Percentiles rank a stretch among this genome's conserved stretches.
Conservation (phyloP, 352 stramenopile species). For the Pseudoperonospora humuli region DNA sequence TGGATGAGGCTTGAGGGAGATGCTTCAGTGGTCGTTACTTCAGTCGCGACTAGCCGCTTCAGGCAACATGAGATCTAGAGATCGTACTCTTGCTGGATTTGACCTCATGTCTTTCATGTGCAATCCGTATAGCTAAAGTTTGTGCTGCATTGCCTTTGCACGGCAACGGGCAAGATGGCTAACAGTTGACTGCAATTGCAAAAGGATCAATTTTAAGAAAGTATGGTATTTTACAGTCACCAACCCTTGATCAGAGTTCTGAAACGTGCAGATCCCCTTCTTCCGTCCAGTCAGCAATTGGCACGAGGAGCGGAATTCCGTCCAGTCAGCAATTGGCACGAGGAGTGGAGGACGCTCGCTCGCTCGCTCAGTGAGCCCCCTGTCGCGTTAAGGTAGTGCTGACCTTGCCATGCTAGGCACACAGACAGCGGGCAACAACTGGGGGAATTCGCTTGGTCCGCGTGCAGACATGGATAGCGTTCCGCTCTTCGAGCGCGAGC, state of each 20-base stretch:
- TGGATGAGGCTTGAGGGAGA: too few relatives aligned
- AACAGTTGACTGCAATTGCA: background rate
- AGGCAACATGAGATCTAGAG: too few relatives aligned
- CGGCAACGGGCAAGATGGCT: too few relatives aligned
- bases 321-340: background rate
- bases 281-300: background rate
- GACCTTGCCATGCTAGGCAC: conserved; percentile 27
- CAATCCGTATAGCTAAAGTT: too few relatives aligned
- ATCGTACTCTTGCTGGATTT: too few relatives aligned
- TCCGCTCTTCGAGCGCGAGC: conserved; percentile 81
- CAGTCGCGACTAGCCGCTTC: too few relatives aligned
- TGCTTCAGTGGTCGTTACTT: too few relatives aligned
- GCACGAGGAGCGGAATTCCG: background rate
- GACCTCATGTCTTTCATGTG: too few relatives aligned
- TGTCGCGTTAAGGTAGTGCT: background rate
- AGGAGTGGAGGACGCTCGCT: background rate
- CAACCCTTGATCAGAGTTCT: too few relatives aligned
- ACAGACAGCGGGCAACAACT: conserved; percentile 33
- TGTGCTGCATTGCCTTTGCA: too few relatives aligned
- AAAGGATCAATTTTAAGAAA: background rate
- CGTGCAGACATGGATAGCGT: conserved; percentile 74
- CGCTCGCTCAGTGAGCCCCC: background rate
- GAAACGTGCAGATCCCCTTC: background rate
- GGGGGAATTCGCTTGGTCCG: conserved; percentile 39
- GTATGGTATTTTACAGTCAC: background rate